Evolutionary conservation across 192 early-diverging fungal species (phyloP).

Genomic region (Phlyctochytrium arcticum): DNA sequence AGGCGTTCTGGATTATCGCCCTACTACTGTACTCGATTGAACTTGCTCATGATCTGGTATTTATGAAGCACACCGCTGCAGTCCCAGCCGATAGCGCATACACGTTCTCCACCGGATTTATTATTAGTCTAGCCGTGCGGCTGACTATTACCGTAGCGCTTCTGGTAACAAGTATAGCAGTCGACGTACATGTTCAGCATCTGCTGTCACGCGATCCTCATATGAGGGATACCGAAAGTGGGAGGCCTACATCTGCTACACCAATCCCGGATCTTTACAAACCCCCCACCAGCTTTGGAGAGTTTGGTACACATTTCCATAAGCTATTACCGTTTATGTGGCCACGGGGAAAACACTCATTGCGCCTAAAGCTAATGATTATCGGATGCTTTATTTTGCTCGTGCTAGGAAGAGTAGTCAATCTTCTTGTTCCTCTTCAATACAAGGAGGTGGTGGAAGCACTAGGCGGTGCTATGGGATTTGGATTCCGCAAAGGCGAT

Average conservation of each 20-base stretch:
- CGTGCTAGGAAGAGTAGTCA: conserved; percentile 54
- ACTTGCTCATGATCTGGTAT: conserved; percentile 33
- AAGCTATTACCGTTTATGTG: conserved; percentile 80
- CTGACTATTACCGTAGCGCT: conserved; percentile 31
- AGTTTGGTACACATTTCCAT: conserved; percentile 35
- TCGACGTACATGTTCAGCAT: not conserved
- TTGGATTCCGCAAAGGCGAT: conserved; percentile 1
- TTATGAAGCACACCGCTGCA: not conserved
- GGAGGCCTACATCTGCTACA: not conserved
- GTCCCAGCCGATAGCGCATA: not conserved
- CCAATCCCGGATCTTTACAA: conserved; percentile 2
- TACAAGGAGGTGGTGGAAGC: conserved; percentile 77
- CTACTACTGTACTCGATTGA: conserved; percentile 38
- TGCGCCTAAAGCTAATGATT: conserved; percentile 61
- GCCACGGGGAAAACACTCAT: conserved; percentile 51
- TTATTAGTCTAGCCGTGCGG: conserved; percentile 39
- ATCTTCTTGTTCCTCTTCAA: conserved; percentile 78
- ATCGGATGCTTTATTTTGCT: conserved; percentile 67
- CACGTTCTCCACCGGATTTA: conserved; percentile 31
- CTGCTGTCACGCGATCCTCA: not conserved
- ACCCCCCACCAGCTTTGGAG: conserved; percentile 27
- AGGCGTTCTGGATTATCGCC: conserved; percentile 44
- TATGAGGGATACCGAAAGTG: conserved; percentile 29
- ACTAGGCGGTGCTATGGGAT: conserved; percentile 37
- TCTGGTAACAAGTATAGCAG: conserved; percentile 6